Evolutionary conservation across 192 early-diverging fungal genomes (phyloP).

Genomic region (Haplosporangium gracile): DNA sequence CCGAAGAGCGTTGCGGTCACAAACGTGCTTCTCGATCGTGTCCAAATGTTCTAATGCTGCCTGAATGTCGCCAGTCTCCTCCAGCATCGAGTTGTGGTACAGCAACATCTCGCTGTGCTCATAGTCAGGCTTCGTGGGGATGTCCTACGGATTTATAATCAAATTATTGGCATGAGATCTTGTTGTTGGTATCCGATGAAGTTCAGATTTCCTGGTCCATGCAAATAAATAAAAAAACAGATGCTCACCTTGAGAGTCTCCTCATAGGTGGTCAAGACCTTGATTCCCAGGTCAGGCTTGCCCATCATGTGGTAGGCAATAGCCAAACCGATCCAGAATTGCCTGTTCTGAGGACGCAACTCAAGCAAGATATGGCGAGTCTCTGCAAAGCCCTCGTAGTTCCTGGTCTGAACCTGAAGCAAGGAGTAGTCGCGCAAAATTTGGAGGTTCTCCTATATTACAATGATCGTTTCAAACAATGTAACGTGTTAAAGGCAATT

Average conservation of each 20-base stretch:
- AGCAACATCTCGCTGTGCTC: constrained; percentile 89
- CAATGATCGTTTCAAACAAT: neutral
- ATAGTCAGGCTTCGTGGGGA: constrained; percentile 58
- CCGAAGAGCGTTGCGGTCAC: constrained; percentile 80
- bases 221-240: no score
- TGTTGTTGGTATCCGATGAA: neutral
- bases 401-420: constrained; percentile 89
- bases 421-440: constrained; percentile 92
- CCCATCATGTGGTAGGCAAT: constrained; percentile 86
- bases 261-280: constrained; percentile 78
- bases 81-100: constrained; percentile 89
- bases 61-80: constrained; percentile 85
- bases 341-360: constrained; percentile 74
- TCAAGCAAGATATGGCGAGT: constrained; percentile 77
- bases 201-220: no score
- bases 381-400: constrained; percentile 87
- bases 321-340: constrained; percentile 90
- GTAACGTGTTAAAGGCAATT: neutral
- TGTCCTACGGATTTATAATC: constrained; percentile 20
- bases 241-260: constrained; percentile 72
- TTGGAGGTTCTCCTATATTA: constrained; percentile 85
- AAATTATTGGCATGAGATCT: neutral
- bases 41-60: constrained; percentile 84
- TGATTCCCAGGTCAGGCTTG: constrained; percentile 80
- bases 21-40: constrained; percentile 77